Percentiles rank a stretch among this genome's conserved stretches.
Evolutionary conservation across 345 rosid genomes (phyloP).

Genomic region (Brassica incana): DNA sequence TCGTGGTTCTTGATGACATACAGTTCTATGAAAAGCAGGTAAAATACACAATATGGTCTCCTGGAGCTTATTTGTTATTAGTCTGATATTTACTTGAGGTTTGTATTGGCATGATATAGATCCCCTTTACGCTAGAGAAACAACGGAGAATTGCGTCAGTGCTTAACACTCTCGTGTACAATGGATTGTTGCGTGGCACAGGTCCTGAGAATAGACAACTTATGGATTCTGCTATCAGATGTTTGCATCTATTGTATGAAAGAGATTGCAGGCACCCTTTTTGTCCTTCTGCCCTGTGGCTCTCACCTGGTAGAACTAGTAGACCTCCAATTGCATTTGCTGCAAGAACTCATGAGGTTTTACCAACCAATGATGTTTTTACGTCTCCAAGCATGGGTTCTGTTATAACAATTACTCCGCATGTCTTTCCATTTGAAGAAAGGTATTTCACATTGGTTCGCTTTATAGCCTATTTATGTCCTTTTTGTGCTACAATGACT

Average conservation of each 20-base stretch:
- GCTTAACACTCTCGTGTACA: slow-evolving; percentile 88
- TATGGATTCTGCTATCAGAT: slow-evolving; percentile 83
- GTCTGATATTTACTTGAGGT: slow-evolving; percentile 24
- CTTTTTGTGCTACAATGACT: slow-evolving; percentile 14
- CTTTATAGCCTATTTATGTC: slow-evolving; percentile 1
- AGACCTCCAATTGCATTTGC: slow-evolving; percentile 87
- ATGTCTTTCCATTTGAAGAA: slow-evolving; percentile 96
- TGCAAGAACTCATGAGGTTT: slow-evolving; percentile 78
- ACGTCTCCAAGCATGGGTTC: slow-evolving; percentile 59
- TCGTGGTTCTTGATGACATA: slow-evolving; percentile 95
- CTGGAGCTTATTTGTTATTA: slow-evolving; percentile 15
- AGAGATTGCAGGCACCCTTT: slow-evolving; percentile 93
- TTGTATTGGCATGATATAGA: slow-evolving; percentile 50
- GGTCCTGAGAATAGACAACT: slow-evolving; percentile 59
- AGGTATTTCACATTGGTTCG: slow-evolving; percentile 48
- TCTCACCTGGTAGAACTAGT: slow-evolving; percentile 81
- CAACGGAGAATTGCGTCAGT: slow-evolving; percentile 75
- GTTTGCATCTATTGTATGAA: slow-evolving; percentile 91
- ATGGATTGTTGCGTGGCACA: slow-evolving; percentile 56
- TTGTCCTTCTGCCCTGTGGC: slow-evolving; percentile 86
- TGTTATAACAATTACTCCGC: slow-evolving; percentile 74
- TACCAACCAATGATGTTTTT: slow-evolving; percentile 54
- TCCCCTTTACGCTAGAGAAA: slow-evolving; percentile 78
- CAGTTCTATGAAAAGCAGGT: slow-evolving; percentile 99
- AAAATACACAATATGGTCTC: slow-evolving; percentile 24